Percentiles rank a stretch among this genome's conserved stretches.
Conservation (phyloP, 352 stramenopile genomes). For the Peronospora belbahrii region DNA sequence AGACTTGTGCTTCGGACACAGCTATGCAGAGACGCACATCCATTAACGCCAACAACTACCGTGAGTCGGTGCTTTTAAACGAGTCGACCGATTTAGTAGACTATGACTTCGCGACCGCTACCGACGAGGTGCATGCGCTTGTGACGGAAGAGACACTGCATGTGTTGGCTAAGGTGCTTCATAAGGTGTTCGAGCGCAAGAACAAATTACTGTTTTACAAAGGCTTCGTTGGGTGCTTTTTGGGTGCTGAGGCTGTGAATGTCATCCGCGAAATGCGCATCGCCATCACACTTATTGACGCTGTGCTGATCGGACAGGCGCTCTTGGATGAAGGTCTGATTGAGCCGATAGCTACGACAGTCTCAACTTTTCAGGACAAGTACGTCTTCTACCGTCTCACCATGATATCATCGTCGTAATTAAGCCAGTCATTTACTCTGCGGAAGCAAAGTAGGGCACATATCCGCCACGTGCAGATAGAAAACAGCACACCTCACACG, state of each 20-base stretch:
- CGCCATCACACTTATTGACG: constrained; percentile 60
- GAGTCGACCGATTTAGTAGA: constrained; percentile 49
- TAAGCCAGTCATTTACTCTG: constrained; percentile 6
- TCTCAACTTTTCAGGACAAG: constrained; percentile 79
- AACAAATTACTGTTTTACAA: constrained; percentile 88
- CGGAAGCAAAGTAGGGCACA: constrained; percentile 2
- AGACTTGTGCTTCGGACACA: constrained; percentile 24
- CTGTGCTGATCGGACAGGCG: constrained; percentile 70
- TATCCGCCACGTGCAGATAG: constrained; percentile 11
- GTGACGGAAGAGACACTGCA: constrained; percentile 72
- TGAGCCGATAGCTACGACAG: constrained; percentile 58
- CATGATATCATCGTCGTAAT: constrained; percentile 33
- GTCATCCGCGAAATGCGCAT: constrained; percentile 74
- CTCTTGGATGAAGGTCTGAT: constrained; percentile 76
- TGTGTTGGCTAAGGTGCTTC: constrained; percentile 56
- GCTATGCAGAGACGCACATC: constrained; percentile 32
- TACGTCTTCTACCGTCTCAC: constrained; percentile 82
- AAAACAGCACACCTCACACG: constrained; percentile 12
- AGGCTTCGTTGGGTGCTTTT: constrained; percentile 72
- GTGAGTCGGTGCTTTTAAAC: constrained; percentile 63
- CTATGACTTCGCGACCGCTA: constrained; percentile 69
- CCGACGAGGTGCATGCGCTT: constrained; percentile 71
- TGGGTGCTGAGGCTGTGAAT: constrained; percentile 77
- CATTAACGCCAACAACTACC: constrained; percentile 62
- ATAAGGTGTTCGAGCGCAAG: constrained; percentile 81